These are phyloP conservation scores for Fraxinus quadrangulata DNA, from an alignment of 257 asterid genomes.

Conservation along the genomic window DNA sequence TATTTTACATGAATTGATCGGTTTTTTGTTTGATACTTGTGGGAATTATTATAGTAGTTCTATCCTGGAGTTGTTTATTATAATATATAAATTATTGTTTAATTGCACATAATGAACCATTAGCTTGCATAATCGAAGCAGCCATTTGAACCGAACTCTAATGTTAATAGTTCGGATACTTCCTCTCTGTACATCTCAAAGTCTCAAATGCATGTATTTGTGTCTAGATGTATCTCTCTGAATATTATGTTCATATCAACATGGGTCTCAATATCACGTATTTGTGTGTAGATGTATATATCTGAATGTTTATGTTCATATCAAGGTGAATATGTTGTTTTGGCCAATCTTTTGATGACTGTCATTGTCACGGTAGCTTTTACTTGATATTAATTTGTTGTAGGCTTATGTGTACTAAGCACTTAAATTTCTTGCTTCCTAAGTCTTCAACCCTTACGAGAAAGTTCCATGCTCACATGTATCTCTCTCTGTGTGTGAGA, in stretches of 20 bases:
- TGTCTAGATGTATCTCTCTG: background rate
- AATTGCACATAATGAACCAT: background rate
- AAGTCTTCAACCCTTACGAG: background rate
- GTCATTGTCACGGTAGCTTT: background rate
- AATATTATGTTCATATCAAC: background rate
- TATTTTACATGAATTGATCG: background rate
- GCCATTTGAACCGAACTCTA: conserved; percentile 32
- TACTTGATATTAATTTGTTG: background rate
- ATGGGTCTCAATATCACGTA: background rate
- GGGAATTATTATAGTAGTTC: background rate
- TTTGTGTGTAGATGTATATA: background rate
- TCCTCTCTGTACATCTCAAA: background rate
- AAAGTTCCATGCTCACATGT: background rate
- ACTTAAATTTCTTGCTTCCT: background rate
- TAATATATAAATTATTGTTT: background rate
- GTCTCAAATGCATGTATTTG: background rate
- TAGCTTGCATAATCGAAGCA: conserved; percentile 37
- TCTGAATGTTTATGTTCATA: background rate
- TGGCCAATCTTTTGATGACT: background rate
- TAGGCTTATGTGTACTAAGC: background rate
- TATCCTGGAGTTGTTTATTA: background rate
- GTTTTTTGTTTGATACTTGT: background rate
- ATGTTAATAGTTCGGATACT: conserved; percentile 31
- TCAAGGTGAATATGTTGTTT: background rate
- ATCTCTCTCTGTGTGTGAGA: background rate